Evolutionary conservation across 2,329 filamentous ascomycete genomes (phyloP).

Genomic region (Hymenotorrendiella dingleyae): DNA sequence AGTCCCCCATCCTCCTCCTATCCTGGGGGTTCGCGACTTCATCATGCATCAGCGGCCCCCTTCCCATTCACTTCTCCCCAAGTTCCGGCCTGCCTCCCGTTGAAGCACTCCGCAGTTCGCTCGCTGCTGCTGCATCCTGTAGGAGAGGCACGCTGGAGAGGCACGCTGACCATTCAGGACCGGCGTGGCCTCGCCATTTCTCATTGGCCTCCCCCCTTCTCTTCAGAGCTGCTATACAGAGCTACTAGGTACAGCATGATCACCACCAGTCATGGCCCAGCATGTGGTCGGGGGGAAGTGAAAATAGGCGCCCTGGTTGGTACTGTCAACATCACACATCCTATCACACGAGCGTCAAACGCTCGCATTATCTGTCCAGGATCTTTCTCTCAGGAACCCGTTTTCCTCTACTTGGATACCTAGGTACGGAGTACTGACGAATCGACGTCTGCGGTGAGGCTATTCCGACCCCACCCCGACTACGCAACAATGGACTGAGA

Average conservation of each 20-base stretch:
- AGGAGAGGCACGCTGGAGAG: neutral
- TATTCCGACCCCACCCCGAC: no score
- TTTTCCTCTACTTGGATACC: no score
- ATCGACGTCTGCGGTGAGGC: no score
- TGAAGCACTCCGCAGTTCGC: neutral
- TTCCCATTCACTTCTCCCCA: neutral
- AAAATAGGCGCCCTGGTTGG: constrained; percentile 20
- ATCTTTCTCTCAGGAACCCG: no score
- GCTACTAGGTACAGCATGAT: no score
- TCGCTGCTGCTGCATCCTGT: neutral
- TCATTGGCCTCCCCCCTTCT: constrained; percentile 8
- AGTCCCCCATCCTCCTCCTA: no score
- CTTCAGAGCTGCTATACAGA: no score
- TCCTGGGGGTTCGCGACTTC: constrained; percentile 5
- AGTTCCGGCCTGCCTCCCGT: neutral
- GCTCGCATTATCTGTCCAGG: constrained; percentile 1
- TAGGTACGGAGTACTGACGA: no score
- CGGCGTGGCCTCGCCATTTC: constrained; percentile 10
- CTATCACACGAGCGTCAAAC: constrained; percentile 16
- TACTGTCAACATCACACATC: constrained; percentile 12
- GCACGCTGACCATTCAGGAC: constrained; percentile 1
- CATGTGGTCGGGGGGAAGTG: constrained; percentile 4
- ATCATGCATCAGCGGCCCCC: constrained; percentile 4
- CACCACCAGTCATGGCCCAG: constrained; percentile 13
- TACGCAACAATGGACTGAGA: no score